Conservation (phyloP, 768 basidiomycete species). For the Hericium erinaceus region DNA sequence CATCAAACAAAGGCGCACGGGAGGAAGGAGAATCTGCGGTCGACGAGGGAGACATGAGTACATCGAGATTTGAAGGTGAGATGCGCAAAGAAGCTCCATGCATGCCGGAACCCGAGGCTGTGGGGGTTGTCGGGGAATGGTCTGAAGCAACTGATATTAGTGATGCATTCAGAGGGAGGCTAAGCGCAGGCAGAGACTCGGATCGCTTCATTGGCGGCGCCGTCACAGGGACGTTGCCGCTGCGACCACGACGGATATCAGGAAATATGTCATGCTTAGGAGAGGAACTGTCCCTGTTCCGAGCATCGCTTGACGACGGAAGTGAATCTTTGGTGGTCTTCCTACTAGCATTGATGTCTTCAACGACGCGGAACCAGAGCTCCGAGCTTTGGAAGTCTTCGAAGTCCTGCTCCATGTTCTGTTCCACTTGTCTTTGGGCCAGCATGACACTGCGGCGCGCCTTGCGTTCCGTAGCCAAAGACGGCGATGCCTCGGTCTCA, state of each 20-base stretch:
- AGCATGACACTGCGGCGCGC: constrained; percentile 75
- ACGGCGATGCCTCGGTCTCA: constrained; percentile 35
- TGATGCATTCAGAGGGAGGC: constrained; percentile 1
- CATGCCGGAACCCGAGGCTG: constrained; percentile 1
- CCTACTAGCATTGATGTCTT: constrained; percentile 43
- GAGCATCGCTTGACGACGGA: not conserved
- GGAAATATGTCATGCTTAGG: constrained; percentile 6
- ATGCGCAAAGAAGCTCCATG: constrained; percentile 16
- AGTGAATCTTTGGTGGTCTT: not conserved
- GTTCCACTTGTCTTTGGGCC: constrained; percentile 78
- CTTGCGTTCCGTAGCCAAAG: constrained; percentile 35
- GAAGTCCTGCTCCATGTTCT: constrained; percentile 88
- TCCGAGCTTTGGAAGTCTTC: constrained; percentile 83
- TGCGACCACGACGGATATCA: not conserved
- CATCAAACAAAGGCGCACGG: constrained; percentile 72
- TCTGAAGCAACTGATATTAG: constrained; percentile 2
- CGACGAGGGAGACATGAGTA: constrained; percentile 67
- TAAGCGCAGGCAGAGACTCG: constrained; percentile 14
- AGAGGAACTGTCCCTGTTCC: not conserved
- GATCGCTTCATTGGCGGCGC: constrained; percentile 11
- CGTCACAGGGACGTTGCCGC: not conserved
- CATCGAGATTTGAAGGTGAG: constrained; percentile 56
- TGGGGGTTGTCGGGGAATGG: not conserved
- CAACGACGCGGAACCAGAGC: constrained; percentile 84
- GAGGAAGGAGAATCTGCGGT: constrained; percentile 43